phyloP scores from a whole-genome alignment of 2,329 filamentous ascomycete genomes.

The Xylogone sp. region DNA sequence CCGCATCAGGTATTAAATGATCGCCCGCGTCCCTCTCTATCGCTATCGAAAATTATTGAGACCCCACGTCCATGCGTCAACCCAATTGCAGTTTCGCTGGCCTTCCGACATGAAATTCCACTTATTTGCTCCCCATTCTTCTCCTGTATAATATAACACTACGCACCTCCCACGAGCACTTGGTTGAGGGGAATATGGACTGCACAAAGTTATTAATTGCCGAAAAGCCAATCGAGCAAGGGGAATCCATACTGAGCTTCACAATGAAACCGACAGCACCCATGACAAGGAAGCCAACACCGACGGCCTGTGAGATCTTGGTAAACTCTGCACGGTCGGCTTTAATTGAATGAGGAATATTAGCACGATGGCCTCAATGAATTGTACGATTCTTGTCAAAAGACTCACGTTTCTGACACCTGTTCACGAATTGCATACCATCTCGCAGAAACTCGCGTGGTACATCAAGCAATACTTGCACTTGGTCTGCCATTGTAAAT shows the following conservation, averaged over 20 bases:
- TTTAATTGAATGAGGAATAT: background rate
- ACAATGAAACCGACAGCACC: slow-evolving; percentile 43
- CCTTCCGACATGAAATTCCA: too few relatives aligned
- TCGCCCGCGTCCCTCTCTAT: too few relatives aligned
- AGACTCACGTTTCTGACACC: background rate
- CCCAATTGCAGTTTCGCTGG: too few relatives aligned
- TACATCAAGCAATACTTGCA: slow-evolving; percentile 35
- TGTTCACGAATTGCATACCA: background rate
- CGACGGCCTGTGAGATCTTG: background rate
- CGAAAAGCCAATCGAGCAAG: background rate
- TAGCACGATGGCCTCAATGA: background rate
- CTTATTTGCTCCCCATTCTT: too few relatives aligned
- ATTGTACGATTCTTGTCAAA: background rate
- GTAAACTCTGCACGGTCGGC: background rate
- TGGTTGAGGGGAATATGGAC: slow-evolving; percentile 45
- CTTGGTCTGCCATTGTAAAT: slow-evolving; percentile 42
- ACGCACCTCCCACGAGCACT: slow-evolving; percentile 34
- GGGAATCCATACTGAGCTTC: slow-evolving; percentile 34
- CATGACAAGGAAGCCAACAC: slow-evolving; percentile 44
- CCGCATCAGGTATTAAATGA: too few relatives aligned
- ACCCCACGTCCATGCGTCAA: too few relatives aligned
- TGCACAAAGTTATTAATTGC: slow-evolving; percentile 33
- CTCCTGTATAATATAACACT: too few relatives aligned
- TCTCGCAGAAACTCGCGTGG: background rate
- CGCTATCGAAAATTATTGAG: too few relatives aligned